These are phyloP conservation scores for Penstemon davidsonii DNA, from an alignment of 257 asterid species.

Conservation along the genomic window DNA sequence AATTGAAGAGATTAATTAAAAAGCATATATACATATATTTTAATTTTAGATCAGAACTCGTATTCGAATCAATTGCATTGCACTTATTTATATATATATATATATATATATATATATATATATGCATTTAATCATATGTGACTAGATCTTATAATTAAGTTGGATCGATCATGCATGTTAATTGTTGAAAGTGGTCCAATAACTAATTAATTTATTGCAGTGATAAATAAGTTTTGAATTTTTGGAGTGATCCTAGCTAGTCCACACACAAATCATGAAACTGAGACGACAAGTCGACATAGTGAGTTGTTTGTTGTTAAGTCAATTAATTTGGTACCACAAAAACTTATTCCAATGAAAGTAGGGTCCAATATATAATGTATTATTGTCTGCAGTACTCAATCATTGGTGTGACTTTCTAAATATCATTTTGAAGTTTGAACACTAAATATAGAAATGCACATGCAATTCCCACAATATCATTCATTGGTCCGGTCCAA, in stretches of 20 bases:
- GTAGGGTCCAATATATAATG: too few relatives aligned
- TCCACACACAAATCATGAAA: constrained; percentile 37
- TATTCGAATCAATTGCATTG: background rate
- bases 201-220: background rate
- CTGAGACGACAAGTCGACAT: constrained; percentile 43
- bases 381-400: constrained; percentile 16
- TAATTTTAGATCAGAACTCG: too few relatives aligned
- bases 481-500: too few relatives aligned
- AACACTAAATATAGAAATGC: background rate
- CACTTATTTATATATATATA: too few relatives aligned
- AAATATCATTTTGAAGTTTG: background rate
- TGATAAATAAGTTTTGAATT: background rate
- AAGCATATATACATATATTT: background rate
- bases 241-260: constrained; percentile 33
- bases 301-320: constrained; percentile 33
- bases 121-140: too few relatives aligned
- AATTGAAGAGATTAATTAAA: background rate
- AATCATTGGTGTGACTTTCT: constrained; percentile 21
- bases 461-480: background rate
- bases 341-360: background rate
- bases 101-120: too few relatives aligned
- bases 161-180: background rate
- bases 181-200: background rate
- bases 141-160: background rate
- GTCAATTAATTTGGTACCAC: constrained; percentile 32